phyloP scores from a whole-genome alignment of 148 eudicot species.

The Amaranthus cruentus region DNA sequence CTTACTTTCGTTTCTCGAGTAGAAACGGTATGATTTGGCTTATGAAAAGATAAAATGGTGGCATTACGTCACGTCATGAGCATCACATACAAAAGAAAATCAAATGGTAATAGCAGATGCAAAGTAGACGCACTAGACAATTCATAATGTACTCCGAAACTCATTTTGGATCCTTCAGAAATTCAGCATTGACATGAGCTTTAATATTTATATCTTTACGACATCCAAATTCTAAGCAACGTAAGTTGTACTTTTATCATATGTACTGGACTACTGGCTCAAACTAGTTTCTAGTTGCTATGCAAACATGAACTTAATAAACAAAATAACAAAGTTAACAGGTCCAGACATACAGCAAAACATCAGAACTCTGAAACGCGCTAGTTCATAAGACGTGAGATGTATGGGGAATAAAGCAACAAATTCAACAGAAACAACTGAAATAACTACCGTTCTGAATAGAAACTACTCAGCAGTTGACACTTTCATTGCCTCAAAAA shows the following conservation, averaged over 20 bases:
- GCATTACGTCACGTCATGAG: too few relatives aligned
- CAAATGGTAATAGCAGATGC: too few relatives aligned
- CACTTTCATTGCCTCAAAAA: background rate
- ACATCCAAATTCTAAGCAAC: background rate
- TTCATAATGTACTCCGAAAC: background rate
- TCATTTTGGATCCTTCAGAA: background rate
- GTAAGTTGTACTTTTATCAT: background rate
- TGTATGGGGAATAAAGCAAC: background rate
- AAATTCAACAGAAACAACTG: background rate
- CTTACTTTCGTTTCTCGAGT: too few relatives aligned
- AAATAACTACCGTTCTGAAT: too few relatives aligned
- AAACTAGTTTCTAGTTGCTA: background rate
- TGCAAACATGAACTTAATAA: background rate
- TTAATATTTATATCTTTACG: background rate
- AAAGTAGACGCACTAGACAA: too few relatives aligned
- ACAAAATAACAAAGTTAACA: background rate
- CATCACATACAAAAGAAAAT: too few relatives aligned
- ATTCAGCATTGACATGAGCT: background rate
- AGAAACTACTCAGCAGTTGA: background rate
- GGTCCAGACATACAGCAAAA: background rate
- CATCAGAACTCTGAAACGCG: constrained; percentile 6
- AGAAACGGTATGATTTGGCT: too few relatives aligned
- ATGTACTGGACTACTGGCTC: background rate
- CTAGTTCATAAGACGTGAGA: background rate
- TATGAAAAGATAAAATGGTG: too few relatives aligned